Percentiles rank a stretch among this genome's conserved stretches.
Conservation (phyloP, 139 green algal genomes). For the Trebouxia sp. region DNA sequence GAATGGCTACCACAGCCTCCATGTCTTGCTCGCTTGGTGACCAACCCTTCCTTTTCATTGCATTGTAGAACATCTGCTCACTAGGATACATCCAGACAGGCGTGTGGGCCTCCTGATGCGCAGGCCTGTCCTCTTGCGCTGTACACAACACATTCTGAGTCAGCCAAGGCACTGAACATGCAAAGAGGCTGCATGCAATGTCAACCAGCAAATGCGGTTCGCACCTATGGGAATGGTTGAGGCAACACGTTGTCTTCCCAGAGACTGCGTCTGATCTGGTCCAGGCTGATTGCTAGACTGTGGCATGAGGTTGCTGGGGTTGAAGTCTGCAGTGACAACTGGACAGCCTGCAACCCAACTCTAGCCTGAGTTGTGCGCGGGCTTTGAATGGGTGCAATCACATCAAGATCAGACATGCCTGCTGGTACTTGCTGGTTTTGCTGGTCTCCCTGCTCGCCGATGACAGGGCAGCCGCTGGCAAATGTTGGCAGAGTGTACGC, state of each 20-base stretch:
- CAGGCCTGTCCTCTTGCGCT: constrained; percentile 13
- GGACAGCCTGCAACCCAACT: constrained; percentile 5
- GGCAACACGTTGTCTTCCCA: not conserved
- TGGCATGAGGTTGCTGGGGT: constrained; percentile 28
- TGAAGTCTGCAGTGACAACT: constrained; percentile 25
- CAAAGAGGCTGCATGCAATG: not conserved
- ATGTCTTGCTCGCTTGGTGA: constrained; percentile 78
- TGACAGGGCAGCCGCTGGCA: not conserved
- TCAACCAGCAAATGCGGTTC: not conserved
- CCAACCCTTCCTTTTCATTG: constrained; percentile 93
- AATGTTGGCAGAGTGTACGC: not conserved
- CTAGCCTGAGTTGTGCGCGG: not conserved
- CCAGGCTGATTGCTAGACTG: constrained; percentile 1
- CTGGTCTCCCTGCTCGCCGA: not conserved
- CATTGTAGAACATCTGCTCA: constrained; percentile 93
- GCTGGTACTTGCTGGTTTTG: too few relatives aligned
- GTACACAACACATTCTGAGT: not conserved
- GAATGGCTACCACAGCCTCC: constrained; percentile 86
- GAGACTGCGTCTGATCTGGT: not conserved
- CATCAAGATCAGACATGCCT: not conserved
- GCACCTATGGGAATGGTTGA: constrained; percentile 27
- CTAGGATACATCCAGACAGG: constrained; percentile 83
- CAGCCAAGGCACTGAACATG: too few relatives aligned
- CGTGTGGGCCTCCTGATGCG: not conserved
- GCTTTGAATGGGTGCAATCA: not conserved